Conservation (phyloP, 371 early-diverging fungal species). For the Mortierella sp. region DNA sequence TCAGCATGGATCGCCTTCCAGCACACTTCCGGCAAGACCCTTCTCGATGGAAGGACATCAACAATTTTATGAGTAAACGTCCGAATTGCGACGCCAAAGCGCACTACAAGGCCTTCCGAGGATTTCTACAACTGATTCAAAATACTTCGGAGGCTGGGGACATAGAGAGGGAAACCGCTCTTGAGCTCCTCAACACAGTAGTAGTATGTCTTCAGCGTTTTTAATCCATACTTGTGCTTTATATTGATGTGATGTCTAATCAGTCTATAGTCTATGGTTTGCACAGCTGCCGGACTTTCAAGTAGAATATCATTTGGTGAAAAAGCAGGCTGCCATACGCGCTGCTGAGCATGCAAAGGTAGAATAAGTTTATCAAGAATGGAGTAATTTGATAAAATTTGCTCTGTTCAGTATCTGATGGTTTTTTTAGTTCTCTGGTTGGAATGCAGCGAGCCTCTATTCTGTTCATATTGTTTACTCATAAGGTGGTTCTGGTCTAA, state of each 20-base stretch:
- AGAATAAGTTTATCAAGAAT: neutral
- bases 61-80: conserved; percentile 4
- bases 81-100: conserved; percentile 2
- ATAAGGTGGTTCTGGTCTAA: neutral
- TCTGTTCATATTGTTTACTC: conserved; percentile 2
- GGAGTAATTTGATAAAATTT: neutral
- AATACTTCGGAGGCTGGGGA: no score
- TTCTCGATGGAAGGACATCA: conserved; percentile 11
- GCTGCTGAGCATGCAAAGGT: conserved; percentile 6
- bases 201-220: no score
- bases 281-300: conserved; percentile 7
- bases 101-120: neutral
- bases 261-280: neutral
- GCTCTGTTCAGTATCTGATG: neutral
- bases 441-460: no score
- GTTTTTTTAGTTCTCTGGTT: no score
- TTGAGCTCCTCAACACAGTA: no score
- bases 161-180: no score
- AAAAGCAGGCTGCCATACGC: conserved; percentile 4
- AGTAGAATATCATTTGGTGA: neutral
- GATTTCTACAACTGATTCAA: neutral
- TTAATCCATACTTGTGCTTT: no score
- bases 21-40: conserved; percentile 6
- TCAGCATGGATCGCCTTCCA: conserved; percentile 9
- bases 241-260: neutral